These are phyloP conservation scores for Schoenoplectus triqueter DNA, from an alignment of 202 grass and related monocot genomes.

Conservation along the genomic window DNA sequence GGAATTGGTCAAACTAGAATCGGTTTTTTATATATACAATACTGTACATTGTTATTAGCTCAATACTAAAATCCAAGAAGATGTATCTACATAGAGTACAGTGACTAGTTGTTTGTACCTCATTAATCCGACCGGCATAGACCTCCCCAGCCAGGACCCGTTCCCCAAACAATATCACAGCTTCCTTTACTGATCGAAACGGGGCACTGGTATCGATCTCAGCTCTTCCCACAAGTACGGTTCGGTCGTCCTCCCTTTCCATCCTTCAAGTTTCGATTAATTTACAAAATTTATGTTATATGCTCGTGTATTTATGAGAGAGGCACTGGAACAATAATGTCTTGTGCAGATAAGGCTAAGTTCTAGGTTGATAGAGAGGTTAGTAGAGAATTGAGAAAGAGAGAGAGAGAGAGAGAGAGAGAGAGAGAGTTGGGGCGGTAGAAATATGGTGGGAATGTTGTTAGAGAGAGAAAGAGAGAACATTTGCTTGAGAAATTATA, in stretches of 20 bases:
- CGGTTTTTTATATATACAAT: not conserved
- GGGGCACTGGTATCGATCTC: conserved; percentile 87
- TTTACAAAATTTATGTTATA: not conserved
- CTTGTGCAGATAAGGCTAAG: conserved; percentile 10
- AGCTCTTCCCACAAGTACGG: conserved; percentile 48
- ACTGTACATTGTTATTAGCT: conserved; percentile 4
- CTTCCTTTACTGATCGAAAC: conserved; percentile 90
- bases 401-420: not conserved
- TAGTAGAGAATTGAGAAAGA: conserved; percentile 24
- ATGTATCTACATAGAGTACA: not conserved
- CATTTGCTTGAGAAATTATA: conserved; percentile 38
- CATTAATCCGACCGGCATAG: conserved; percentile 46
- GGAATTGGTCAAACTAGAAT: not conserved
- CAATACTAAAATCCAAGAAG: not conserved
- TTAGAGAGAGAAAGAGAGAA: conserved; percentile 41
- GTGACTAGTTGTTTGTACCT: conserved; percentile 45
- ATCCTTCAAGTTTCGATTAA: conserved; percentile 1
- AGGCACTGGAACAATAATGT: not conserved
- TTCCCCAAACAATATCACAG: conserved; percentile 85
- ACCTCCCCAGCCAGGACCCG: conserved; percentile 77
- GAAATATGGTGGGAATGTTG: conserved; percentile 48
- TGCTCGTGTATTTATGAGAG: conserved; percentile 28
- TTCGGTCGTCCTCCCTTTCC: conserved; percentile 12
- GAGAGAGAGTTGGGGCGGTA: conserved; percentile 10
- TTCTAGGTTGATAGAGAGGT: conserved; percentile 14